These are phyloP conservation scores for Closterium sp. DNA, from an alignment of 139 green algal genomes.

Conservation along the genomic window DNA sequence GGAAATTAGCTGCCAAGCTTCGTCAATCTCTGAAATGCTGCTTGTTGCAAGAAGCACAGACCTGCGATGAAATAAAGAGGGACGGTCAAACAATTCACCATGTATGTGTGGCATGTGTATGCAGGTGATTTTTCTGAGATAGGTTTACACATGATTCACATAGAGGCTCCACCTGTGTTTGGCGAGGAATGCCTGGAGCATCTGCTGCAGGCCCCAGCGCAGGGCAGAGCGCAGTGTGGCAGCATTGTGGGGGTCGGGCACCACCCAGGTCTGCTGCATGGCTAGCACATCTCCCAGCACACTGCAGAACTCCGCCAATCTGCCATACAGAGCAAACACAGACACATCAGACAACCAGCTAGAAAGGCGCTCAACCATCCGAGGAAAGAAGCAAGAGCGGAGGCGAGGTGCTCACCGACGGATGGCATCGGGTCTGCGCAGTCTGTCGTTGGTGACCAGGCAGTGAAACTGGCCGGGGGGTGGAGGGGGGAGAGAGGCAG, in stretches of 20 bases:
- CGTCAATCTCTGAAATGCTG: not conserved
- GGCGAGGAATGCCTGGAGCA: not conserved
- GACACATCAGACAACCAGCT: not conserved
- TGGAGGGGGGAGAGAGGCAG: not conserved
- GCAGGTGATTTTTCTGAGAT: too few relatives aligned
- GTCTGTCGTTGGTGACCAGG: not conserved
- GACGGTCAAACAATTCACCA: not conserved
- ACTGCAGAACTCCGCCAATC: not conserved
- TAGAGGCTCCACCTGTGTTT: not conserved
- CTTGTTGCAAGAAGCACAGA: not conserved
- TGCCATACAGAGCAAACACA: not conserved
- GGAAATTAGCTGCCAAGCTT: not conserved
- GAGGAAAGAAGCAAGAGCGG: not conserved
- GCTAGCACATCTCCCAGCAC: not conserved
- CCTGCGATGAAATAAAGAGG: not conserved
- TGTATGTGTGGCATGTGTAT: not conserved
- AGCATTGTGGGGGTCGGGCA: not conserved
- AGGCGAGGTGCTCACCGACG: not conserved
- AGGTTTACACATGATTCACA: too few relatives aligned
- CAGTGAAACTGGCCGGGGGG: not conserved
- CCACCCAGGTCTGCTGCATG: not conserved
- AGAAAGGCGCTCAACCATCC: not conserved
- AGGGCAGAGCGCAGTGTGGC: not conserved
- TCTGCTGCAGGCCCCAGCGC: not conserved
- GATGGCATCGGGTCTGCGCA: not conserved